phyloP scores from a whole-genome alignment of 352 stramenopile genomes.

The Phytopythium ostracodes region DNA sequence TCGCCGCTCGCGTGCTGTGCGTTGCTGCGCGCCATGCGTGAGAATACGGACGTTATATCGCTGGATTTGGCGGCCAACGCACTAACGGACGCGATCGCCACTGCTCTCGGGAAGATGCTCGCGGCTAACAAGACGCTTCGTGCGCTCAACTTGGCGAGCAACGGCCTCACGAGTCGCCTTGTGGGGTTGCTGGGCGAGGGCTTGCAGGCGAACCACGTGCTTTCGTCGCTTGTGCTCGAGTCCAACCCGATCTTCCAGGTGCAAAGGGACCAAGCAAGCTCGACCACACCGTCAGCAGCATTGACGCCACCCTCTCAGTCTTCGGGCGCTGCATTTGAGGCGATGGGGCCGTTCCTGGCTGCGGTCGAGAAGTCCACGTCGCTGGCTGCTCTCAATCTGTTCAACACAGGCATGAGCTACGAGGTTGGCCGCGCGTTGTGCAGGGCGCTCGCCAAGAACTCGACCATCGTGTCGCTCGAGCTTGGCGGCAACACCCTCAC shows the following conservation, averaged over 20 bases:
- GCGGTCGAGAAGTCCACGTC: constrained; percentile 31
- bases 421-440: constrained; percentile 41
- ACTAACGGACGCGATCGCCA: constrained; percentile 37
- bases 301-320: neutral
- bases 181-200: constrained; percentile 32
- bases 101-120: constrained; percentile 49
- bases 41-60: constrained; percentile 47
- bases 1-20: constrained; percentile 51
- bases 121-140: constrained; percentile 45
- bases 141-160: constrained; percentile 54
- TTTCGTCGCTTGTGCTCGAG: constrained; percentile 55
- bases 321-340: constrained; percentile 6
- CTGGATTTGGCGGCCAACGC: constrained; percentile 63
- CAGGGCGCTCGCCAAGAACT: constrained; percentile 46
- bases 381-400: constrained; percentile 55
- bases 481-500: constrained; percentile 39
- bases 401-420: constrained; percentile 48
- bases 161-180: constrained; percentile 37
- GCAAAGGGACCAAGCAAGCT: constrained; percentile 16
- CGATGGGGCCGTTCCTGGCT: constrained; percentile 35
- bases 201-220: constrained; percentile 36
- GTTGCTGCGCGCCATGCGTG: constrained; percentile 48
- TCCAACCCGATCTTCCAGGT: constrained; percentile 45
- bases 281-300: neutral
- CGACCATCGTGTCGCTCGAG: constrained; percentile 44